Base-by-base conservation (phyloP, 768 basidiomycete genomes). In the Paxillus ammoniavirescens region DNA sequence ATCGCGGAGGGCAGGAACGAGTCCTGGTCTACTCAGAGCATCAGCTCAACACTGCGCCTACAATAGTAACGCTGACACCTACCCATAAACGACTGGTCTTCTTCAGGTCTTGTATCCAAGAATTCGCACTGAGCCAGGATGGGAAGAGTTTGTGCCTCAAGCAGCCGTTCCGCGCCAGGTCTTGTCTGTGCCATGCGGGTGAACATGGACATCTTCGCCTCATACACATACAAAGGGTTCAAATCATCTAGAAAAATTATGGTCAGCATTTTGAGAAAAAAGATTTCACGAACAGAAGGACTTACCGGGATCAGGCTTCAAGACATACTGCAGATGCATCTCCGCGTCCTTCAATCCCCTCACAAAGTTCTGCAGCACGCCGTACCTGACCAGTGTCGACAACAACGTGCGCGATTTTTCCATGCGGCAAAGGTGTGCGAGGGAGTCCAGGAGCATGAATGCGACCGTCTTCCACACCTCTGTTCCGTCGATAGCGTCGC, bases 401-500 rank as follows among this genome's bases (percentile, higher is more conserved):
- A 91, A 68, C 18, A 91, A 75, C 10, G 75, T 62, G 50, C 88
- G 79, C 45, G 87, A 86, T 70, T 83, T 87, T 58, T 93, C 88
- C 45, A 74, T 69, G 26, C 81, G 81, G 37, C 84, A 89, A 0
- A 95, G 73, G 42, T 88, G 81, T 15, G 89, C 79, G 8, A 95
- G 77, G 0, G 89, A 85, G 61, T 95, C 92, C 41, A 98, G 76
- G 3, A 93, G 75, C 77, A 94, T 89, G 66, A 94, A 98, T 8
- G 95, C 91, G 14, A 98, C 84, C 3, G 94, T 95, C 72, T 92
- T 92, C 96, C 96, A 98, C 2, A 98, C 91, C 69, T 98, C 94
- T 15, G 91, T 86, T 7, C 94, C 95, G 58, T 97, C 94, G 50
- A 92, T 89, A 1, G 93, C 94, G 64, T 98, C 96, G n/a, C 92